Conservation (phyloP, 2,329 filamentous ascomycete species). For the Cladosporium oxysporum region DNA sequence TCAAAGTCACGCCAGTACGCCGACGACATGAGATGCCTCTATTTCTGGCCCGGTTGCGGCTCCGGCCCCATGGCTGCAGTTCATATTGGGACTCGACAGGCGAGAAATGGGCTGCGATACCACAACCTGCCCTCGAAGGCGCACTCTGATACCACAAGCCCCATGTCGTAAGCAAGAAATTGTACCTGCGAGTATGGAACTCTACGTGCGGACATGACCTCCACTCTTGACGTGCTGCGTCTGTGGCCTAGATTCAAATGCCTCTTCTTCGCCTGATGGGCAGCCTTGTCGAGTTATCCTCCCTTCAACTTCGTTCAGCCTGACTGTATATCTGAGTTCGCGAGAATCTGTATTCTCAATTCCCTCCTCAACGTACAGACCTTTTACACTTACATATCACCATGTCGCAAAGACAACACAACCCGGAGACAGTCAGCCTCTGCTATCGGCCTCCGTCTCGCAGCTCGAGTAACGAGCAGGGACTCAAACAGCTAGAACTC, state of each 20-base stretch:
- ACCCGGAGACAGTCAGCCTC: neutral
- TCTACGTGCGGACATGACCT: neutral
- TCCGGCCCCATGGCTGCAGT: neutral
- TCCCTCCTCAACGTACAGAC: neutral
- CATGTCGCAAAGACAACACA: neutral
- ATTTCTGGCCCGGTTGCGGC: neutral
- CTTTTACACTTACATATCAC: neutral
- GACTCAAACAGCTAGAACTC: conserved; percentile 14
- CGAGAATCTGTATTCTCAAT: too few species aligned
- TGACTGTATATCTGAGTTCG: neutral
- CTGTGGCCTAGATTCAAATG: neutral
- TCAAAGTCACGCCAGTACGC: neutral
- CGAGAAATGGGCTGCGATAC: neutral
- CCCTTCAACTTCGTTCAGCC: neutral
- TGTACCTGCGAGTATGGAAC: neutral
- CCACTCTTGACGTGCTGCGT: neutral
- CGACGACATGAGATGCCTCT: neutral
- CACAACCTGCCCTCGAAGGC: neutral
- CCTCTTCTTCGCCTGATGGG: neutral
- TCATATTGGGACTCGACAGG: neutral
- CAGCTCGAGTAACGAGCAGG: neutral
- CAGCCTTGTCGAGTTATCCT: neutral
- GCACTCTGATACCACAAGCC: neutral
- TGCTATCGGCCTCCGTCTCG: neutral
- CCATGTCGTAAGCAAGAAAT: neutral